Conservation (phyloP, 2,329 filamentous ascomycete species). For the Penicillium thymicola region DNA sequence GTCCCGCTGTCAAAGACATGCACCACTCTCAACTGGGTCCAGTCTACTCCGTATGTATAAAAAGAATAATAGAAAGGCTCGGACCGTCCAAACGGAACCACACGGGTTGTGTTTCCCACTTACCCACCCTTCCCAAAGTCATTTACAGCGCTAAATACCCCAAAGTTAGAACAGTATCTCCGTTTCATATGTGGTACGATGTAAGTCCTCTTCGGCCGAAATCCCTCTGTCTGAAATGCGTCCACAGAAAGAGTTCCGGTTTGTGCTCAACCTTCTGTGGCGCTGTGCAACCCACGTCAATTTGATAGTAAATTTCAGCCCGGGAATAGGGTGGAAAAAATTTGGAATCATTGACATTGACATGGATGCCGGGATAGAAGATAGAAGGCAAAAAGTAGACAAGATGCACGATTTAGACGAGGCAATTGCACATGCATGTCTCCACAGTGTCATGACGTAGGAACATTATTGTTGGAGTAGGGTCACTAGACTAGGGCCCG, state of each 20-base stretch:
- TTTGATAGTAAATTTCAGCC: background rate
- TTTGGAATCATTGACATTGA: background rate
- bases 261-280: background rate
- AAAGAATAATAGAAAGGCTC: background rate
- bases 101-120: background rate
- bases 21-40: background rate
- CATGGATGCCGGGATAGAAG: background rate
- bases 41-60: no score
- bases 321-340: background rate
- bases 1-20: background rate
- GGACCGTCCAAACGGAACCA: constrained; percentile 8
- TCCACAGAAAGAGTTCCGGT: background rate
- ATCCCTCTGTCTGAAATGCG: background rate
- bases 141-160: background rate
- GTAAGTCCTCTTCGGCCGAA: background rate
- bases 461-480: background rate
- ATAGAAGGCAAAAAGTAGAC: background rate
- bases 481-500: background rate
- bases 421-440: background rate
- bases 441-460: background rate
- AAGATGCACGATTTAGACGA: background rate
- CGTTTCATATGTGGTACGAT: background rate
- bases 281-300: background rate
- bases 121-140: background rate
- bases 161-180: background rate